A percentile compares a stretch with the other conserved stretches of the same genome.
These are phyloP conservation scores for Drosera capensis DNA, from an alignment of 148 eudicot genomes.

Conservation along the genomic window DNA sequence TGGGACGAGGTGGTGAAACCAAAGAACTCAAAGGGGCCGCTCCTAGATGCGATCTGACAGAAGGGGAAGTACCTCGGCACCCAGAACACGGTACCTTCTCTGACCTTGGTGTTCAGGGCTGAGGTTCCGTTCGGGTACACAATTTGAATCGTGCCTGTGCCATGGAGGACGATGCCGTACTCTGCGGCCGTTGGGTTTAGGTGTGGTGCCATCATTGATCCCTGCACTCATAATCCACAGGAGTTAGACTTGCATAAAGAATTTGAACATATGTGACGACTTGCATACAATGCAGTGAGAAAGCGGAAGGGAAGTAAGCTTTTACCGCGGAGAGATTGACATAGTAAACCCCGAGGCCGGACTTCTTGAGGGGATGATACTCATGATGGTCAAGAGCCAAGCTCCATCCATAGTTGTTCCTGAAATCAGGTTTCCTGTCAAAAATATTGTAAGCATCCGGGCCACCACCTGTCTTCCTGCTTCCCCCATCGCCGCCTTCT, in stretches of 20 bases:
- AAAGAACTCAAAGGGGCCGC: slow-evolving; percentile 71
- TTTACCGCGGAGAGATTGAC: slow-evolving; percentile 87
- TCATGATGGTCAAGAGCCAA: slow-evolving; percentile 35
- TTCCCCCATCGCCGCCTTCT: slow-evolving; percentile 9
- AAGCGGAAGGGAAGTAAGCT: not conserved
- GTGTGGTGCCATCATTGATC: slow-evolving; percentile 95
- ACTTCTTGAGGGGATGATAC: slow-evolving; percentile 44
- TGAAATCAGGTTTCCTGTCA: slow-evolving; percentile 39
- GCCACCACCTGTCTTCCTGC: no score
- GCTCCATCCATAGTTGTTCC: slow-evolving; percentile 68
- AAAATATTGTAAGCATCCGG: slow-evolving; percentile 53
- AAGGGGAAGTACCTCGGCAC: slow-evolving; percentile 80
- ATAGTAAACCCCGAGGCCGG: slow-evolving; percentile 40
- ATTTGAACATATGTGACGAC: no score
- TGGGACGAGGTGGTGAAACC: slow-evolving; percentile 70
- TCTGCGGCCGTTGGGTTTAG: slow-evolving; percentile 70
- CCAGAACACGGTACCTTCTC: slow-evolving; percentile 67
- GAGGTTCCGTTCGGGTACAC: slow-evolving; percentile 72
- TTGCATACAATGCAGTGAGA: no score
- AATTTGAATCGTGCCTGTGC: slow-evolving; percentile 50
- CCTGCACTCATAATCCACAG: no score
- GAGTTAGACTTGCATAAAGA: no score
- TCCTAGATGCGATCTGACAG: slow-evolving; percentile 72
- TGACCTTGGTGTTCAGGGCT: slow-evolving; percentile 52
- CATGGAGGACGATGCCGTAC: slow-evolving; percentile 53